Conservation (phyloP, 108 stramenopile genomes). For the Licmophora abbreviata region DNA sequence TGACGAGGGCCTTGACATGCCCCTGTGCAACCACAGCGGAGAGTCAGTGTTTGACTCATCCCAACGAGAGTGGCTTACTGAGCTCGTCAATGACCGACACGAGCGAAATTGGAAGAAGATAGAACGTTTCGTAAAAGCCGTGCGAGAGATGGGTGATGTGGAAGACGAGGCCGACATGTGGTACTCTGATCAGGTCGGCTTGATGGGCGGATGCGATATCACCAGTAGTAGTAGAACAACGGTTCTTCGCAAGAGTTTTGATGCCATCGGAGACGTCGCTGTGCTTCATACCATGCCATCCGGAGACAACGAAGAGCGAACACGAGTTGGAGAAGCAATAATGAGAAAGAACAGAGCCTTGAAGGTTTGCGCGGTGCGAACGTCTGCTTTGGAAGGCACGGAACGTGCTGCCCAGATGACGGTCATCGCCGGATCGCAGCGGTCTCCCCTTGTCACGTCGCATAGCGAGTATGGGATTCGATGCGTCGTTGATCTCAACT, state of each 20-base stretch:
- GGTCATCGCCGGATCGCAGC: constrained; percentile 54
- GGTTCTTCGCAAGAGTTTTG: constrained; percentile 42
- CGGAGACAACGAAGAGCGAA: constrained; percentile 29
- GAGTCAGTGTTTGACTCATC: constrained; percentile 10
- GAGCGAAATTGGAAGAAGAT: constrained; percentile 83
- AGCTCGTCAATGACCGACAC: constrained; percentile 76
- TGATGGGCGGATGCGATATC: constrained; percentile 3
- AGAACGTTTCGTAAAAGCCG: constrained; percentile 57
- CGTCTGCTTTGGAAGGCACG: constrained; percentile 24
- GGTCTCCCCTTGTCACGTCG: constrained; percentile 63
- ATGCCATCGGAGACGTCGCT: constrained; percentile 82
- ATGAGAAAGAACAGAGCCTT: constrained; percentile 74
- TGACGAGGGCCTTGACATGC: constrained; percentile 89
- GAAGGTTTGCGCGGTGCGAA: constrained; percentile 31
- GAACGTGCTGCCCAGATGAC: constrained; percentile 56
- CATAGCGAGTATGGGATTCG: constrained; percentile 81
- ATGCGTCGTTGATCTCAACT: constrained; percentile 74
- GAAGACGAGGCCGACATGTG: constrained; percentile 21
- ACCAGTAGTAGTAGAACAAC: constrained; percentile 8
- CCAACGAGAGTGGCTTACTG: constrained; percentile 66
- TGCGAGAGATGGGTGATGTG: constrained; percentile 27
- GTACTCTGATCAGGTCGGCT: background rate
- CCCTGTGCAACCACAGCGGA: constrained; percentile 30
- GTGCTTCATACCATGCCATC: constrained; percentile 54
- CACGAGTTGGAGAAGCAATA: constrained; percentile 47